Evolutionary conservation across 75 land plant species (phyloP).

Genomic region (Pinus tabuliformis): DNA sequence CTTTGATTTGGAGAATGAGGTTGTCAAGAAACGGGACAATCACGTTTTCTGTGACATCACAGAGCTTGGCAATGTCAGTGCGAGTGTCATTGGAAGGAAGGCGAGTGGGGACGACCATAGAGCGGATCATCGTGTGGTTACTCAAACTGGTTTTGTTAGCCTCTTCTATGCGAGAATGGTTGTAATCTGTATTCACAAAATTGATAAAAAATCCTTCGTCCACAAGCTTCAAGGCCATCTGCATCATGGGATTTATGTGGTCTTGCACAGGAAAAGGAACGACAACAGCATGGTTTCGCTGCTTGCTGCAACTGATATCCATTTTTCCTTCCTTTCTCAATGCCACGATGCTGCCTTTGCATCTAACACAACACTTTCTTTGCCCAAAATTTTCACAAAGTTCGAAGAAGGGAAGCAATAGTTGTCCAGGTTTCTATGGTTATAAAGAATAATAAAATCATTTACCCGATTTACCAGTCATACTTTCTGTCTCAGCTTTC

Average conservation of each 20-base stretch:
- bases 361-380: no score
- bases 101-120: not conserved
- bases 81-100: not conserved
- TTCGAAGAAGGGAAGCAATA: no score
- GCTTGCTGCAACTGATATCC: no score
- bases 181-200: conserved; percentile 39
- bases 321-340: no score
- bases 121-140: not conserved
- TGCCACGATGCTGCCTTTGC: no score
- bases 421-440: no score
- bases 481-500: no score
- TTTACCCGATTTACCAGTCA: no score
- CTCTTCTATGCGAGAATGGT: conserved; percentile 12
- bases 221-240: conserved; percentile 24
- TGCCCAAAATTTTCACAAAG: no score
- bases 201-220: conserved; percentile 19
- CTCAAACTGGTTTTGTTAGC: not conserved
- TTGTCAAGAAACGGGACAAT: not conserved
- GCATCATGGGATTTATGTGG: conserved; percentile 31
- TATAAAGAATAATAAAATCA: no score
- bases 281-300: conserved; percentile 11
- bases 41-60: not conserved
- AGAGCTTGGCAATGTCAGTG: not conserved
- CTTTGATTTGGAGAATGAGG: not conserved
- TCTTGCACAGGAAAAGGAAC: conserved; percentile 34